Conservation (phyloP, 345 rosid species). For the Aquilaria sinensis region DNA sequence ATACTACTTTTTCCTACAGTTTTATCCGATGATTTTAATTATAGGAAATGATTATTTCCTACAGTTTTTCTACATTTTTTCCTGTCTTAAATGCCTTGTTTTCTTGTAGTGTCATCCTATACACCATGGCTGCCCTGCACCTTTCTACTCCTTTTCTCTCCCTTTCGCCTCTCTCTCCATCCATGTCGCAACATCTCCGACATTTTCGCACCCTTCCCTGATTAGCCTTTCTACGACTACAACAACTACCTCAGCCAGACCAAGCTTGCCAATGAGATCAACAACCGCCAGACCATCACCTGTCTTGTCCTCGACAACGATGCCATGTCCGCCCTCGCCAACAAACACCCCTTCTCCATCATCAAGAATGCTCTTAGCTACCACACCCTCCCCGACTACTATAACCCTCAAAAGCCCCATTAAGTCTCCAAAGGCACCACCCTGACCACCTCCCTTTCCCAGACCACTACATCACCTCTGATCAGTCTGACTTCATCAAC, state of each 20-base stretch:
- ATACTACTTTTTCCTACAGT: too few relatives aligned
- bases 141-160: constrained; percentile 20
- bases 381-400: constrained; percentile 75
- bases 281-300: constrained; percentile 70
- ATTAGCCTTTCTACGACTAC: constrained; percentile 72
- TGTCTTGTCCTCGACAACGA: constrained; percentile 63
- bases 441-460: constrained; percentile 74
- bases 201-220: constrained; percentile 49
- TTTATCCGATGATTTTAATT: too few relatives aligned
- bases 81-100: too few relatives aligned
- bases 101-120: too few relatives aligned
- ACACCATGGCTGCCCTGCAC: constrained; percentile 25
- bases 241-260: constrained; percentile 62
- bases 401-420: constrained; percentile 65
- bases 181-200: constrained; percentile 56
- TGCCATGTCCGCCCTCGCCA: constrained; percentile 61
- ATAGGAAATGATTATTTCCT: too few relatives aligned
- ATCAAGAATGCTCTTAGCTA: constrained; percentile 57
- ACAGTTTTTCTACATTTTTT: too few relatives aligned
- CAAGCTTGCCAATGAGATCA: constrained; percentile 79
- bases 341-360: constrained; percentile 58
- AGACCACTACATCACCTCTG: constrained; percentile 81
- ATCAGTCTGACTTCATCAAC: constrained; percentile 67
- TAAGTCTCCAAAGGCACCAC: constrained; percentile 61
- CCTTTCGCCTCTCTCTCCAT: constrained; percentile 25